A percentile compares a stretch with the other conserved stretches of the same genome.
phyloP scores from a whole-genome alignment of 768 basidiomycete species.

The Agaricus blazei region DNA sequence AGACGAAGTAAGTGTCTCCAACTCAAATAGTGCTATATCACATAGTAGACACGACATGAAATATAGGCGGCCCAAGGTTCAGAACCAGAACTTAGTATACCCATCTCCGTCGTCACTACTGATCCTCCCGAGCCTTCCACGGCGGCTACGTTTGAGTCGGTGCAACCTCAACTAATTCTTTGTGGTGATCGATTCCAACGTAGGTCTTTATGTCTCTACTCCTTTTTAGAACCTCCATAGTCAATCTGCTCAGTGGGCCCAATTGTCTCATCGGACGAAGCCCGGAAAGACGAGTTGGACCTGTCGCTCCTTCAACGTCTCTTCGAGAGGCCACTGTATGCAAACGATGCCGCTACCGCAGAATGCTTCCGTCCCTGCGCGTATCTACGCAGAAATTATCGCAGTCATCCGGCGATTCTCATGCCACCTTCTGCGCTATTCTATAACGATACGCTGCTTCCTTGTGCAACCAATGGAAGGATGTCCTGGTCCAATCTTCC shows the following conservation, averaged over 20 bases:
- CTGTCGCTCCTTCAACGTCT: slow-evolving; percentile 45
- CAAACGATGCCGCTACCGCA: slow-evolving; percentile 12
- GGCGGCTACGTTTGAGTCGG: slow-evolving; percentile 7
- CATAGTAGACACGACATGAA: background rate
- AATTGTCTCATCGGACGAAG: slow-evolving; percentile 39
- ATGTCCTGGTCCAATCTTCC: slow-evolving; percentile 36
- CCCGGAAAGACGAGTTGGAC: slow-evolving; percentile 39
- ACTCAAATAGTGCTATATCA: too few species aligned
- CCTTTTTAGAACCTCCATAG: background rate
- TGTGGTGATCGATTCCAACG: slow-evolving; percentile 49
- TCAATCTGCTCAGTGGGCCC: slow-evolving; percentile 35
- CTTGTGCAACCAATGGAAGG: slow-evolving; percentile 38
- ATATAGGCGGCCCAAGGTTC: slow-evolving; percentile 48
- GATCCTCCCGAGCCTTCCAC: slow-evolving; percentile 10
- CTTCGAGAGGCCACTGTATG: slow-evolving; percentile 38
- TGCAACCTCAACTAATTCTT: slow-evolving; percentile 39
- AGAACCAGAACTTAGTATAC: slow-evolving; percentile 45
- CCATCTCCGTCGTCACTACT: slow-evolving; percentile 42
- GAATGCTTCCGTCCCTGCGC: slow-evolving; percentile 3
- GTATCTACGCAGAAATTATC: slow-evolving; percentile 33
- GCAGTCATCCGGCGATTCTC: slow-evolving; percentile 46
- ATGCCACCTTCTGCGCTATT: slow-evolving; percentile 54
- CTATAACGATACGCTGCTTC: slow-evolving; percentile 43
- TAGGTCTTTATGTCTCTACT: slow-evolving; percentile 18
- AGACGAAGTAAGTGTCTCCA: slow-evolving; percentile 32